These are phyloP conservation scores for Nemania diffusa DNA, from an alignment of 2,329 filamentous ascomycete species.

Conservation along the genomic window DNA sequence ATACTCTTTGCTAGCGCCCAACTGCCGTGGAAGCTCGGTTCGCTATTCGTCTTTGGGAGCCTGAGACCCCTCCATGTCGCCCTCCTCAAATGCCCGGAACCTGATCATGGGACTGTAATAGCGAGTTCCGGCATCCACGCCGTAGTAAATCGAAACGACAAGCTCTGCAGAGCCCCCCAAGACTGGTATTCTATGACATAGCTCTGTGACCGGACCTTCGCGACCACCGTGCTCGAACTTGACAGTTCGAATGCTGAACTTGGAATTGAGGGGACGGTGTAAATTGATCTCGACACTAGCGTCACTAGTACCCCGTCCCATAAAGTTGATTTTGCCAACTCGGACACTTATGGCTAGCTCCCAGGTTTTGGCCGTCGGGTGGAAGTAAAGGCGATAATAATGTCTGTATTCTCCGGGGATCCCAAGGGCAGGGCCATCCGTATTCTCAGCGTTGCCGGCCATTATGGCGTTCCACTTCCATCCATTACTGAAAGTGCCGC, in stretches of 20 bases:
- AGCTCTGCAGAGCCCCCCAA: conserved; percentile 21
- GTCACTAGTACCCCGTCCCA: background rate
- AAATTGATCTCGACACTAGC: background rate
- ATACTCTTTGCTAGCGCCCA: too few relatives aligned
- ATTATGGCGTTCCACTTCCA: conserved; percentile 7
- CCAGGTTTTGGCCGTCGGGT: background rate
- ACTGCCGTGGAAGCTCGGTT: too few relatives aligned
- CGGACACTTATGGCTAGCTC: background rate
- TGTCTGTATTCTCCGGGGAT: background rate
- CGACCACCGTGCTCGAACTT: background rate
- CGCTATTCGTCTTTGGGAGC: too few relatives aligned
- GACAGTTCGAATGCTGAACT: background rate
- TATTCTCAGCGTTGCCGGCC: background rate
- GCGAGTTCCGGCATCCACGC: background rate
- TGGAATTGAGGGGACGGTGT: background rate
- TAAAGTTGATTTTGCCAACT: background rate
- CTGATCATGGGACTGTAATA: conserved; percentile 23
- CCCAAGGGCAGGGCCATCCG: background rate
- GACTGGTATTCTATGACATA: conserved; percentile 3
- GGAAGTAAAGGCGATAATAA: conserved; percentile 10
- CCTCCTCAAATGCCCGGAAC: conserved; percentile 18
- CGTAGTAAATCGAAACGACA: conserved; percentile 19
- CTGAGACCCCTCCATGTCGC: background rate
- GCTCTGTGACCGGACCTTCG: conserved; percentile 7
- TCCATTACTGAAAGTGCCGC: conserved; percentile 10